These are phyloP conservation scores for Beauveria asiatica DNA, from an alignment of 2,329 filamentous ascomycete species.

Conservation along the genomic window DNA sequence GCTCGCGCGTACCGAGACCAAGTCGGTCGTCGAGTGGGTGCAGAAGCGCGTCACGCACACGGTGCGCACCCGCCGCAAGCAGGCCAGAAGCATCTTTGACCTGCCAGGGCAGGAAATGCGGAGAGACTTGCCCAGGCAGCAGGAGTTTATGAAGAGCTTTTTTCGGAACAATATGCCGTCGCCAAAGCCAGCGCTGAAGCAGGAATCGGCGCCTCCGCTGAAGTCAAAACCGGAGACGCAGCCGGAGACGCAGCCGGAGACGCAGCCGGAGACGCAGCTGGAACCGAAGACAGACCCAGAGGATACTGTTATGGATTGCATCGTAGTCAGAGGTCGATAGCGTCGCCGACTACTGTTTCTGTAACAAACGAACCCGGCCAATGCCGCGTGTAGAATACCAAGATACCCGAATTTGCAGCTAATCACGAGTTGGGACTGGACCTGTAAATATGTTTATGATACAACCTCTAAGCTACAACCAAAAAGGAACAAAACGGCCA, in stretches of 20 bases:
- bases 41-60: conserved; percentile 62
- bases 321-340: conserved; percentile 14
- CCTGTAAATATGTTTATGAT: conserved; percentile 22
- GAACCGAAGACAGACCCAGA: not conserved
- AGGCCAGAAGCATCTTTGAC: conserved; percentile 45
- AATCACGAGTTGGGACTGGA: not conserved
- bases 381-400: not conserved
- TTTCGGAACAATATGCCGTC: conserved; percentile 21
- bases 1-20: conserved; percentile 65
- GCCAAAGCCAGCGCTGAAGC: not conserved
- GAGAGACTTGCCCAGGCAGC: conserved; percentile 32
- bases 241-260: not conserved
- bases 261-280: not conserved
- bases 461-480: conserved; percentile 27
- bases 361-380: not conserved
- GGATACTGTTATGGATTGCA: conserved; percentile 13
- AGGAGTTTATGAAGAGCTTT: conserved; percentile 42
- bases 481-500: conserved; percentile 12
- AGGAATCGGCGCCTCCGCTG: not conserved
- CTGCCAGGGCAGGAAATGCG: conserved; percentile 24
- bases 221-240: not conserved
- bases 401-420: not conserved
- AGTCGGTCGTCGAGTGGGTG: conserved; percentile 66
- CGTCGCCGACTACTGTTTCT: not conserved
- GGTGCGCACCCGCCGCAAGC: conserved; percentile 55